Evolutionary conservation across 345 rosid genomes (phyloP), one percentile per base, ranked within the genome.

Genomic region (Salix udensis): DNA sequence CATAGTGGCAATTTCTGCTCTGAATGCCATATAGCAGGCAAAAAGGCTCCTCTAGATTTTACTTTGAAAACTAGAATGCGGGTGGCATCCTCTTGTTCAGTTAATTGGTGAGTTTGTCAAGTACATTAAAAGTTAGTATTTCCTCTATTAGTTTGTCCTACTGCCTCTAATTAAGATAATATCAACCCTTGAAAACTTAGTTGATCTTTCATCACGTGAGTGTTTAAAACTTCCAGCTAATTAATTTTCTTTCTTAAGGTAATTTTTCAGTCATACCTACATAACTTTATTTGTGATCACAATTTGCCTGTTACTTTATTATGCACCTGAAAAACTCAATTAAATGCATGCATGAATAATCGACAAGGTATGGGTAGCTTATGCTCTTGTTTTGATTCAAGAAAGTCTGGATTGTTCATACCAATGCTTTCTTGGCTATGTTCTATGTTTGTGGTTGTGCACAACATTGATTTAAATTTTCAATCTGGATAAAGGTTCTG

Each of bases 11-110:
- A 75, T 65, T 83, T 90, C 66, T 65, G 85, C 68, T 86, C 87
- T 44, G 94, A 93, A 76, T 89, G 83, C 78, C 77, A 80, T 53
- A 28, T 91, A 65, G 70, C 88, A 71, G 90, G 95, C 74, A 79
- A 73, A 78, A 90, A 85, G 82, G 87, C 85, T 81, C 99, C 99
- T 66, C 82, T 93, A 53, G 99, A 96, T 83, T 86, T 92, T 76
- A 91, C 98, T 79, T 65, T 96, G 92, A 96, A 96, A 88, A 93
- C 94, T 36, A 84, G 72, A 76, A 81, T 88, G 82, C 86, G 88
- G 46, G 79, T 96, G 80, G 84, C 86, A 69, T 86, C 89, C 79
- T 82, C 90, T 64, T 88, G 87, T 73, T 86, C 98, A 9, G 80
- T 86, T 61, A 92, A 84, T 84, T 83, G 96, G 99, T 93, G 77